phyloP scores from a whole-genome alignment of 805 yeast genomes.

The Wickerhamiella occidentalis region DNA sequence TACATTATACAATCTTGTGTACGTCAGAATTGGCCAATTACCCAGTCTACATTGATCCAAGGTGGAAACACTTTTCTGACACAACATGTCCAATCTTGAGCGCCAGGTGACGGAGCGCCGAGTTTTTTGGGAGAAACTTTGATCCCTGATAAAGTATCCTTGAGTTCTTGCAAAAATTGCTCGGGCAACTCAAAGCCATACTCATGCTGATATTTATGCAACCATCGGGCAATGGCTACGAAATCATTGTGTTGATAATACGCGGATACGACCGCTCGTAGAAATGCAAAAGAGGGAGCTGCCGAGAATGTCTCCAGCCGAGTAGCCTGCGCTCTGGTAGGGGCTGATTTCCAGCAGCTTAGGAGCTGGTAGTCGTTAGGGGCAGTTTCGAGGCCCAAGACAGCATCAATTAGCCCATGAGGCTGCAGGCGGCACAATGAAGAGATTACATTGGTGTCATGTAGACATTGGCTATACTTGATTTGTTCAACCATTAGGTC shows the following conservation, averaged over 20 bases:
- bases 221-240: not conserved
- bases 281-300: not conserved
- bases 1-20: no score
- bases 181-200: not conserved
- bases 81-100: not conserved
- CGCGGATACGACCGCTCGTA: not conserved
- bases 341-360: not conserved
- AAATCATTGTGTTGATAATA: not conserved
- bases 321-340: not conserved
- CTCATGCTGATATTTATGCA: not conserved
- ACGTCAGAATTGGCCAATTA: not conserved
- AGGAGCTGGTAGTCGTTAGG: not conserved
- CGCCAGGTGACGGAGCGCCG: not conserved
- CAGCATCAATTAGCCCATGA: not conserved
- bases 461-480: not conserved
- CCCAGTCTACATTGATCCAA: not conserved
- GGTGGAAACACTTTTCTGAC: not conserved
- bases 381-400: not conserved
- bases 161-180: not conserved
- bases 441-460: not conserved
- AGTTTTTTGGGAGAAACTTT: not conserved
- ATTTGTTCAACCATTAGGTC: constrained; percentile 1
- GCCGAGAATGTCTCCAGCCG: not conserved
- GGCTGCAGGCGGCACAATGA: not conserved
- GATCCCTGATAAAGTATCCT: not conserved